These are phyloP conservation scores for Mortierella polycephala DNA, from an alignment of 371 early-diverging fungal genomes.

Conservation along the genomic window DNA sequence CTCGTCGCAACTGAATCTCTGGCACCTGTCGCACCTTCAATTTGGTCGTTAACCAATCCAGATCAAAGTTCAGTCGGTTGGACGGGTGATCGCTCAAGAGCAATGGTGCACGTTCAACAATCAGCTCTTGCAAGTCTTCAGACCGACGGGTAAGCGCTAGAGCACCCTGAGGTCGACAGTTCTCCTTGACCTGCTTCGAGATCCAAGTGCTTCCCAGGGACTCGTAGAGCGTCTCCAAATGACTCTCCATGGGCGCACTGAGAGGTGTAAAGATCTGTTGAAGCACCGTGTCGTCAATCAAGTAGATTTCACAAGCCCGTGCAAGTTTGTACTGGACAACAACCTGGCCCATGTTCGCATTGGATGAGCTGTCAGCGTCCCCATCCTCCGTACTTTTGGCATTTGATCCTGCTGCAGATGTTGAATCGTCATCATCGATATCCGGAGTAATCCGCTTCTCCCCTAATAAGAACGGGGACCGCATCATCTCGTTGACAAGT, in stretches of 20 bases:
- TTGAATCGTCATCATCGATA: constrained; percentile 17
- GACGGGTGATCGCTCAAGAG: constrained; percentile 75
- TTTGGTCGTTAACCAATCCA: constrained; percentile 63
- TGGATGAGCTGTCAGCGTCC: constrained; percentile 14
- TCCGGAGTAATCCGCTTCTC: constrained; percentile 41
- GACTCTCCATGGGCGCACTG: constrained; percentile 71
- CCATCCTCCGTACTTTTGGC: constrained; percentile 18
- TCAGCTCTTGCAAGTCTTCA: constrained; percentile 68
- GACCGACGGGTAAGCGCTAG: constrained; percentile 63
- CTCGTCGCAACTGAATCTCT: constrained; percentile 69
- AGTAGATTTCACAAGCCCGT: constrained; percentile 75
- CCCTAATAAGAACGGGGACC: constrained; percentile 67
- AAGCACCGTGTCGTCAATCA: constrained; percentile 84
- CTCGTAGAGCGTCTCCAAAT: constrained; percentile 75
- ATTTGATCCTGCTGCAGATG: neutral
- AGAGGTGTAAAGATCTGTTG: constrained; percentile 83
- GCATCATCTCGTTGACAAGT: constrained; percentile 70
- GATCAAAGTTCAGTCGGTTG: constrained; percentile 61
- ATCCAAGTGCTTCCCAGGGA: constrained; percentile 78
- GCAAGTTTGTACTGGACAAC: constrained; percentile 74
- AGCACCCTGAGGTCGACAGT: constrained; percentile 60
- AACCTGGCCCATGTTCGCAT: constrained; percentile 37
- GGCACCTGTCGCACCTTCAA: constrained; percentile 64
- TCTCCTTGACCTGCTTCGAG: constrained; percentile 68
- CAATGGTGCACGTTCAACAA: constrained; percentile 83